Evolutionary conservation across 2,329 filamentous ascomycete species (phyloP), one percentile per base, ranked within the genome.

Genomic region (Emergomyces africanus): DNA sequence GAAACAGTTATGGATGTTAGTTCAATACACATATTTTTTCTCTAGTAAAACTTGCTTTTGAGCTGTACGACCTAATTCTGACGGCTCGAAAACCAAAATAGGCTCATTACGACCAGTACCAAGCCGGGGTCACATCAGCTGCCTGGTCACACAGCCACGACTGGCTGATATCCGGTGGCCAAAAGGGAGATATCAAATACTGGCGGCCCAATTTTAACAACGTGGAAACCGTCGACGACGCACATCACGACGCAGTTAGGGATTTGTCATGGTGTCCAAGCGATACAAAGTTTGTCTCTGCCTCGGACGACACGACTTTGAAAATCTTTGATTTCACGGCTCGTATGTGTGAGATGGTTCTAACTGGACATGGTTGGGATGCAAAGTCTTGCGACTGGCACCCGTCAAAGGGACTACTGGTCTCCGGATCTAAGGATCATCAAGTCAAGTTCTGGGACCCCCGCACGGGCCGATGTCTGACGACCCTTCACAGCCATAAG

Each of bases 181-280:
- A 97, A 72, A 90, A 94, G 66, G 94, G 94, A 59, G 82, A 94
- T 63, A 87, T 99, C 74, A 97, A 97, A 76, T 99, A 99, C 76
- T 97, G 92, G 89, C 90, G 96, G 72, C 90, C 92, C 37, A 99
- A 97, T 72, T 96, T 99, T 77, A 97, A 99, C 79, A 96, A 97
- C 68, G 90, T 97, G 61, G 90, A 97, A 73, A 91, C 89, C 57
- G 89, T 99, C 58, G 74, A 75, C 58, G 86, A 91, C 69, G 94
- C 90, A 6, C 94, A 97, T 70, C 83, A 84, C 54, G 90, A 96
- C 69, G 87, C 92, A 5, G 89, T 99, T 62, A 81, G 94, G 66
- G 94, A 96, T 68, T 78, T 99, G 44, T 88, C 92, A 9, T 97
- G 97, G 73, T 89, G 90, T 61, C 94, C 94, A 0, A 96, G 88